Base-by-base conservation (phyloP, 106 monocot genomes). In the Platanthera guangdongensis region DNA sequence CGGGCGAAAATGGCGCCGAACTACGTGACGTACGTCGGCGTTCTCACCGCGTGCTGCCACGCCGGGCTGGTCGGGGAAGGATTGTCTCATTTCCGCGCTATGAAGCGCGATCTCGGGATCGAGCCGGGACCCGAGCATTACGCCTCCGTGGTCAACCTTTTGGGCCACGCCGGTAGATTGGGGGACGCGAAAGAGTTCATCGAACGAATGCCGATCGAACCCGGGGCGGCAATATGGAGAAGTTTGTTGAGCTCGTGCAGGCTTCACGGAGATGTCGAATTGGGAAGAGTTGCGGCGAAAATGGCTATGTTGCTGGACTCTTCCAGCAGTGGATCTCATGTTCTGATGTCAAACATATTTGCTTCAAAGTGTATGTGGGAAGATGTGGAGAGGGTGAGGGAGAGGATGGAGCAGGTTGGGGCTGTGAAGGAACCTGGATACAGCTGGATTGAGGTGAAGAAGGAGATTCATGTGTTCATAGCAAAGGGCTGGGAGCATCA, bases 101-200 rank as follows among this genome's bases (percentile, higher is more conserved):
- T 97, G 93, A 83, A 83, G 65, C 22, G 47, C 39, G 81, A 77
- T 51, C 93, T 81, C 59, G 67, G 76, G 16, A 87, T 96, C 71
- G 90, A 87, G 74, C 93, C 89, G 15, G 87, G 90, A 7, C 80
- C 87, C 72, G 92, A 93, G 78, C 95, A 95, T 78, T 90, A 90
- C 81, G 88, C 92, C 76, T 92, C 84, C 64, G 80, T 95, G 49
- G 95, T 90, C 50, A 85, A 74, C 65, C 82, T 93, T 52, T 55
- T 95, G 71, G 92, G 92, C 30, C 76, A 87, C 62, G 78, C 86
- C 45, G 93, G 96, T 28, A 97, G 81, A 60, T 72, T 94, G 57
- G 25, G 68, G 9, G 86, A 89, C 71, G 94, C 96, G 1, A 88
- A 86, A 73, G 83, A 87, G 50, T 87, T 93, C 50, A 90, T 90